Conservation (phyloP, 176 grass and related monocot species). For the Dendrocalamus sinicus region DNA sequence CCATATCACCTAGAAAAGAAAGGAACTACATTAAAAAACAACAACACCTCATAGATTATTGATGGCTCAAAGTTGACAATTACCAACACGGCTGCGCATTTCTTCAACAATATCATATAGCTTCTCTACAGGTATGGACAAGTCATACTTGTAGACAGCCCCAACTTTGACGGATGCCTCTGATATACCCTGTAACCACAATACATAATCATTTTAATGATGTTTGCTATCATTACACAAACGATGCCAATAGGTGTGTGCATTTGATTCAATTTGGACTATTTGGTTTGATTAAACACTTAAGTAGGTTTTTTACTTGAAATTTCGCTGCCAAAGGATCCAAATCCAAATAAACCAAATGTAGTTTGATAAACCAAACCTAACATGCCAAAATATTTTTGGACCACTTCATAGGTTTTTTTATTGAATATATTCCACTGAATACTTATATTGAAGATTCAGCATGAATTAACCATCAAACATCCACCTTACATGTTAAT, state of each 20-base stretch:
- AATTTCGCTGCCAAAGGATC: constrained; percentile 11
- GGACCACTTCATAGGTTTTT: neutral
- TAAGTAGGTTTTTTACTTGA: neutral
- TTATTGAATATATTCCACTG: neutral
- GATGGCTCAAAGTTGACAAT: neutral
- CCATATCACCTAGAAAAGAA: constrained; percentile 61
- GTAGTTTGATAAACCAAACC: constrained; percentile 8
- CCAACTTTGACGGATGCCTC: constrained; percentile 90
- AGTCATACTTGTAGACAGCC: constrained; percentile 93
- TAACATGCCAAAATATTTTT: constrained; percentile 4
- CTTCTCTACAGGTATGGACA: constrained; percentile 81
- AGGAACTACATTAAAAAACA: constrained; percentile 28
- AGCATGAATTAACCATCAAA: neutral
- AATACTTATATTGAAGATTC: constrained; percentile 3
- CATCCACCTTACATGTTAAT: neutral
- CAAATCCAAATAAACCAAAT: neutral
- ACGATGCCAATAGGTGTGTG: neutral
- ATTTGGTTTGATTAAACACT: neutral
- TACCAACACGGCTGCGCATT: constrained; percentile 88
- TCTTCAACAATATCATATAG: constrained; percentile 91
- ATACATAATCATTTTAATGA: neutral
- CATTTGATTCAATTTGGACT: neutral
- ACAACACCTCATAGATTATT: neutral
- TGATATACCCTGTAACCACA: constrained; percentile 75
- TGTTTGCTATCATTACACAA: constrained; percentile 3